Evolutionary conservation across 805 yeast species (phyloP).

Genomic region (Wickerhamiella galacta): DNA sequence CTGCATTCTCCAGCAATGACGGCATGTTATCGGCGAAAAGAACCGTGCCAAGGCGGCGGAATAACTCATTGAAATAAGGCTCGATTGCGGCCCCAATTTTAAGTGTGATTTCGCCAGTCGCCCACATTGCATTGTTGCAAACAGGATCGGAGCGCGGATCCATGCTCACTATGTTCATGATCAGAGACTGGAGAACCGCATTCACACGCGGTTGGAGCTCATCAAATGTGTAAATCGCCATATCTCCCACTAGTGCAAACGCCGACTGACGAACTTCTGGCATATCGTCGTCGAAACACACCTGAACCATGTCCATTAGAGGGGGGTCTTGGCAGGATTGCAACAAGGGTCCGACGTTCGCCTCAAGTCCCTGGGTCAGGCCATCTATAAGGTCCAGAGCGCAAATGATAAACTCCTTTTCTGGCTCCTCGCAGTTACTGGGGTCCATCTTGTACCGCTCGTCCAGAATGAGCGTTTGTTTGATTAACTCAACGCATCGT

Average conservation of each 20-base stretch:
- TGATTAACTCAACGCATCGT: slow-evolving; percentile 56
- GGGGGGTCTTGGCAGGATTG: slow-evolving; percentile 20
- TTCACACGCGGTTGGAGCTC: slow-evolving; percentile 20
- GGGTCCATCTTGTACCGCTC: slow-evolving; percentile 51
- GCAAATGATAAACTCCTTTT: slow-evolving; percentile 78
- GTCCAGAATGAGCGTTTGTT: slow-evolving; percentile 50
- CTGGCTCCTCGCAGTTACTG: slow-evolving; percentile 39
- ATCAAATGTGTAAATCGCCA: slow-evolving; percentile 46
- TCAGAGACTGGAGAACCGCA: slow-evolving; percentile 27
- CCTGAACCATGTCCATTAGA: slow-evolving; percentile 44
- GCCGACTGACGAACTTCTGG: slow-evolving; percentile 90
- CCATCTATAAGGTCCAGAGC: slow-evolving; percentile 86
- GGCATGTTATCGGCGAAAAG: slow-evolving; percentile 36
- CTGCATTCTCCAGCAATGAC: slow-evolving; percentile 61
- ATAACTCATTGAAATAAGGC: slow-evolving; percentile 38
- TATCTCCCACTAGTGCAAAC: slow-evolving; percentile 79
- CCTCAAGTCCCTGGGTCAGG: slow-evolving; percentile 71
- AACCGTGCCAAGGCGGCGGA: slow-evolving; percentile 42
- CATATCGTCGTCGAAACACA: slow-evolving; percentile 56
- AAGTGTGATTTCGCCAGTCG: slow-evolving; percentile 72
- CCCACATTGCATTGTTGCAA: slow-evolving; percentile 85
- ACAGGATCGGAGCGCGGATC: slow-evolving; percentile 41
- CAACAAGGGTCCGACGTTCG: slow-evolving; percentile 41
- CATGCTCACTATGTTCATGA: slow-evolving; percentile 40
- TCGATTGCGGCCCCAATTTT: slow-evolving; percentile 29